Base-by-base conservation (phyloP, 2,329 filamentous ascomycete species). In the Sphaerulina musiva region DNA sequence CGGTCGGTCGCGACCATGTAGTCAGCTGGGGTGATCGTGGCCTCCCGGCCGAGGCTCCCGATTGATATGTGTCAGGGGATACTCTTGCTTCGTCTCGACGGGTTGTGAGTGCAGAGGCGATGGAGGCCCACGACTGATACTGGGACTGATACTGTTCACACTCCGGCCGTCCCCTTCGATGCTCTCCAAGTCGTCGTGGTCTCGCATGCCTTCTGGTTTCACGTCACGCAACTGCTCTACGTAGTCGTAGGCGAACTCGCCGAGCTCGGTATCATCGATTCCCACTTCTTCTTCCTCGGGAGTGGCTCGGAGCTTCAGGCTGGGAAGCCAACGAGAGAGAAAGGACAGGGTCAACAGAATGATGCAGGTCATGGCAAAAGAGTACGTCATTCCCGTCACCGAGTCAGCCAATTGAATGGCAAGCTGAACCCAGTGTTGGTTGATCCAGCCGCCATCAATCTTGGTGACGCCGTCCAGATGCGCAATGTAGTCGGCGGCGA, bases 161-260 rank as follows among this genome's bases (percentile, higher is more conserved):
- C 44, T 52, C 39, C 39, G 36, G 2, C 31, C 32, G 23, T 52
- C 54, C 10, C 43, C 54, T 31, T 52, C 54, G 31, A 42, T 49
- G 38, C 32, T 39, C 14, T 41, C 40, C 12, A 51, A 44, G 34
- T 52, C 45, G 2, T 42, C 40, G 2, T 42, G 39, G 23, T 56
- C 54, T 43, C 45, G 38, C 42, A 56, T 48, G 38, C 46, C 51
- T 4, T 48, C 32, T 5, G 67, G 64, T 47, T 65, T 74, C 46
- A 90, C 81, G 63, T 91, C 85, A 58, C 87, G 78, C 17, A 81
- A 85, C 60, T 93, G 77, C 76, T 95, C 89, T 61, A 95, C 88
- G 64, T 95, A 95, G 71, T 95, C 90, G 70, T 95, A 95, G n/a
- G 89, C 90, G 69, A 93, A 95, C 74, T 95, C 90, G 69, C 90